Base-by-base conservation (phyloP, 139 green algal species). In the Gonium pectorale region DNA sequence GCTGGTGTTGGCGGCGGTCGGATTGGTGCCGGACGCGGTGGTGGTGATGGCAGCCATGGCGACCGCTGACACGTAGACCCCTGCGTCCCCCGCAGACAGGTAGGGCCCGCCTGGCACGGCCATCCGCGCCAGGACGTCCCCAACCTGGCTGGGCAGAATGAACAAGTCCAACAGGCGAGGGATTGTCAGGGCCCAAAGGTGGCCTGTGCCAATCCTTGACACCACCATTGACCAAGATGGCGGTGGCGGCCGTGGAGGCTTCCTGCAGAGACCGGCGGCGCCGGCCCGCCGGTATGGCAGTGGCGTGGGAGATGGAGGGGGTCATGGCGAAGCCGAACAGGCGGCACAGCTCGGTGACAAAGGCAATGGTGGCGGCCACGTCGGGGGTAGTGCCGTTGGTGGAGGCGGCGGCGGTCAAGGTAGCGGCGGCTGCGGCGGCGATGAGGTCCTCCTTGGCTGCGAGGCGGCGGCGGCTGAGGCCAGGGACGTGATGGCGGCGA, bases 301-400 rank as follows among this genome's bases (percentile, higher is more conserved):
- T 62, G 68, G 11, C 62, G 44, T 13, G 33, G 46, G 9, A 40
- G 54, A 2, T 2, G 35, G 56, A 17, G 56, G 31, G 35, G 21
- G 77, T 60, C 41, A 83, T 38, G 21, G 77, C 46, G 7, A 29
- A 60, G 22, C 60, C 77, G 0, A 83, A 6, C 21, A 83, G 62
- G 5, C 43, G 60, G 59, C 77, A 83, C 21, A 83, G 43, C 77
- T 83, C 43, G 19, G 77, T 40, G 11, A 73, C 43, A 13, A 83
- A 83, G 43, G 17, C 67, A 40, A 24, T 51, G 24, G 59, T 38
- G 9, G 56, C 38, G 37, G 27, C 41, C 13, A 41, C 35, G 59
- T 24, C 60, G 27, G 1, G n/a, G 59, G 5, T 33, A 40, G 1
- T 46, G 54, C 54, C 27, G 59, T 26, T 62, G 40, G 31, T 11